phyloP scores from a whole-genome alignment of 1,139 yeast genomes.

The Debaryomycetaceae sp. region DNA sequence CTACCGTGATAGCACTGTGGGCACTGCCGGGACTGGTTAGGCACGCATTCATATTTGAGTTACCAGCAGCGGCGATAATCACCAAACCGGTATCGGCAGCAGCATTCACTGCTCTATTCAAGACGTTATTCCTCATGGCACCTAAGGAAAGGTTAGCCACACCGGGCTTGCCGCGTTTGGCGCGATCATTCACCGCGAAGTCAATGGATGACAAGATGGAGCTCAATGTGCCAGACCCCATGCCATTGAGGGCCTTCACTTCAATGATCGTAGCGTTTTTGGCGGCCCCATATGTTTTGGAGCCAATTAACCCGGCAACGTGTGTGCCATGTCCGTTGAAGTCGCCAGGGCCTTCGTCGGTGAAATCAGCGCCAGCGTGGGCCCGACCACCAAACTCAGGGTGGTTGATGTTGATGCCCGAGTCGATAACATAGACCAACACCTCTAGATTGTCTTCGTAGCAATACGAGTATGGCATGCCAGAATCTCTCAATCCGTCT shows the following conservation, averaged over 20 bases:
- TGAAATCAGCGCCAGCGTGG: slow-evolving; percentile 52
- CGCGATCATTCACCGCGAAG: slow-evolving; percentile 60
- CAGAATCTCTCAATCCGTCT: slow-evolving; percentile 21
- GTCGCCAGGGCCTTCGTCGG: slow-evolving; percentile 61
- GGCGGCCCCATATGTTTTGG: slow-evolving; percentile 74
- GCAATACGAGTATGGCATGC: slow-evolving; percentile 5
- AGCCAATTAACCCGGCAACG: slow-evolving; percentile 87
- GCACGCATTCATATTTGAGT: slow-evolving; percentile 74
- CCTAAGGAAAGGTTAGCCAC: slow-evolving; percentile 84
- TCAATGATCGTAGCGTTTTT: slow-evolving; percentile 61
- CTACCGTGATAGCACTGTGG: slow-evolving; percentile 68
- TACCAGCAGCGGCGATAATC: slow-evolving; percentile 88
- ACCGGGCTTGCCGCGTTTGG: slow-evolving; percentile 40
- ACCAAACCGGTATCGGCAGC: slow-evolving; percentile 68
- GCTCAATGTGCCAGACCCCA: slow-evolving; percentile 67
- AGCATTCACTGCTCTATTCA: slow-evolving; percentile 71
- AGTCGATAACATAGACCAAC: slow-evolving; percentile 75
- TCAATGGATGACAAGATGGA: slow-evolving; percentile 70
- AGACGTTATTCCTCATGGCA: slow-evolving; percentile 56
- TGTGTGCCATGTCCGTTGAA: slow-evolving; percentile 79
- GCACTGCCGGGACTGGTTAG: slow-evolving; percentile 78
- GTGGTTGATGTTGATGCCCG: slow-evolving; percentile 59
- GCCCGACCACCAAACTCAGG: slow-evolving; percentile 69
- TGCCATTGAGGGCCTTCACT: slow-evolving; percentile 61
- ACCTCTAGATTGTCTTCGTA: slow-evolving; percentile 49